phyloP scores from a whole-genome alignment of 2,329 filamentous ascomycete species.

The Lasiodiplodia hormozganensis region DNA sequence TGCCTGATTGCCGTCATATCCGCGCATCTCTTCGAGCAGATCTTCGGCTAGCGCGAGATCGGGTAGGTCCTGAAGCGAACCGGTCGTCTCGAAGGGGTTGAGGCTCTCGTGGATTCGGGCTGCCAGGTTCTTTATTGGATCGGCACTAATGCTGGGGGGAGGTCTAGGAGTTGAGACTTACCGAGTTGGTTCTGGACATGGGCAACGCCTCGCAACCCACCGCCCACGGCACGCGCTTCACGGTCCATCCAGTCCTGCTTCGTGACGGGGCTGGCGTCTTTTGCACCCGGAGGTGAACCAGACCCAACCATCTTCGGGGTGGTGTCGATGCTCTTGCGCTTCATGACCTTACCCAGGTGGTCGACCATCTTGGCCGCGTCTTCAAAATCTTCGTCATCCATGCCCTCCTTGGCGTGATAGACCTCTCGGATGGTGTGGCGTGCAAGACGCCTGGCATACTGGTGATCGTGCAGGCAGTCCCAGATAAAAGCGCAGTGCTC shows the following conservation, averaged over 20 bases:
- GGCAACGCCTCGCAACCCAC: slow-evolving; percentile 12
- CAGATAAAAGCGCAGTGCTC: slow-evolving; percentile 94
- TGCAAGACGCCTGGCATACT: slow-evolving; percentile 77
- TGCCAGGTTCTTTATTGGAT: neutral
- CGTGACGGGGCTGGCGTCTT: slow-evolving; percentile 8
- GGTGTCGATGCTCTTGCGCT: slow-evolving; percentile 56
- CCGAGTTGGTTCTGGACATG: slow-evolving; percentile 13
- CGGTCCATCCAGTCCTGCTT: slow-evolving; percentile 24
- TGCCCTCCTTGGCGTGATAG: slow-evolving; percentile 87
- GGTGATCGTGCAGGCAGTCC: slow-evolving; percentile 85
- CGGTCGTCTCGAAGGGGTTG: slow-evolving; percentile 17
- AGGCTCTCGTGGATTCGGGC: slow-evolving; percentile 21
- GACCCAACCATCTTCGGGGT: slow-evolving; percentile 14
- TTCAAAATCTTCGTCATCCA: slow-evolving; percentile 94
- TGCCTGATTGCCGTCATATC: slow-evolving; percentile 19
- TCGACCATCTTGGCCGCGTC: slow-evolving; percentile 90
- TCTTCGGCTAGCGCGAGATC: slow-evolving; percentile 26
- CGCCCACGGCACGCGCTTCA: slow-evolving; percentile 19
- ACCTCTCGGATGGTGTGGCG: slow-evolving; percentile 87
- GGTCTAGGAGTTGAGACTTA: neutral
- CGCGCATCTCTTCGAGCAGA: slow-evolving; percentile 16
- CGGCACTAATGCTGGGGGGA: neutral
- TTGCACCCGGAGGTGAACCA: slow-evolving; percentile 1
- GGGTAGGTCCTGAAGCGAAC: slow-evolving; percentile 11
- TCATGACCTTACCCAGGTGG: slow-evolving; percentile 87